Evolutionary conservation across 2,329 filamentous ascomycete genomes (phyloP), one percentile per base, ranked within the genome.

Genomic region (Aspergillus pseudotamarii): DNA sequence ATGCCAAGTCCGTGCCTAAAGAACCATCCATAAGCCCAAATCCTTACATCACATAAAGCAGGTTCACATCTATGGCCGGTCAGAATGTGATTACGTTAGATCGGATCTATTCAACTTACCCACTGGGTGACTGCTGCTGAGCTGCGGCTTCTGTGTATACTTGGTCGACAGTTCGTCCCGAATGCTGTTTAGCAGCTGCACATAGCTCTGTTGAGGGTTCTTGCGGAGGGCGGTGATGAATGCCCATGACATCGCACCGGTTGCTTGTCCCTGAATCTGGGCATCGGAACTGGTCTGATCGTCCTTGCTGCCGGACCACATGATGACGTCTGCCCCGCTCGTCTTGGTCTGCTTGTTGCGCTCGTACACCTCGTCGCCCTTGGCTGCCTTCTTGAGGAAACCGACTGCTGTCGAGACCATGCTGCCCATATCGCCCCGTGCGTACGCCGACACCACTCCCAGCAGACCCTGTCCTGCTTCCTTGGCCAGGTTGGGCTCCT

Each of bases 301-400:
- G 75, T 99, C 95, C 80, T 97, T 97, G 82, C 92, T 96, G 62
- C 95, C 95, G 65, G 92, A 96, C 91, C 94, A 97, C 92, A 97
- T 96, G 76, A 99, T 88, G 36, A 99, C 95, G 79, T 99, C 95
- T 46, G 95, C 95, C 1, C 94, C 90, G 60, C 91, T 95, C 19
- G 95, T 98, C 82, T 96, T 96, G 48, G 94, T 98, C 69, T 91
- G 86, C 75, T 92, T 85, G 66, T 94, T 92, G 76, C 88, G 89
- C 80, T 96, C 86, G 78, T 93, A 90, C 21, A 90, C 89, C 41
- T 90, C 88, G 69, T 95, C 89, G 69, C 94, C 94, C 64, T 82
- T 86, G 26, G 92, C 91, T 21, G 93, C 93, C 75, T 93, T 91
- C 84, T 97, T 97, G 79, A 96, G 88, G 73, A 98, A 87, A 53